Percentiles rank a stretch among this genome's conserved stretches.
Conservation (phyloP, 1,284 basidiomycete genomes). For the Xerocomus nothofagi region DNA sequence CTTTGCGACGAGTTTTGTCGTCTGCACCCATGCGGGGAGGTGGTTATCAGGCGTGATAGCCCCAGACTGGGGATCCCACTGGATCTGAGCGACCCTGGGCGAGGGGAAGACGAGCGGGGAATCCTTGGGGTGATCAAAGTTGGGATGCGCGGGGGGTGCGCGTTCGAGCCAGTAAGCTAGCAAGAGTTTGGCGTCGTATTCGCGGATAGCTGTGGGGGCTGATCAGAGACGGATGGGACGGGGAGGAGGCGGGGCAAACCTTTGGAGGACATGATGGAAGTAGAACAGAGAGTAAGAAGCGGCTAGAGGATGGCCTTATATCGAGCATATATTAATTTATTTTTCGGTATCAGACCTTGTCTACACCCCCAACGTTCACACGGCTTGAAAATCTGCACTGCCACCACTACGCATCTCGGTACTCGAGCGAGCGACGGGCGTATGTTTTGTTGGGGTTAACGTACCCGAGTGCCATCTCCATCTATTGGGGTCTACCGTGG, state of each 20-base stretch:
- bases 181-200: constrained; percentile 94
- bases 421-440: too few species aligned
- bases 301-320: constrained; percentile 18
- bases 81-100: constrained; percentile 77
- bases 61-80: constrained; percentile 84
- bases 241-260: constrained; percentile 32
- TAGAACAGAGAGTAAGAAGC: constrained; percentile 6
- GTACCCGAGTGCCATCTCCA: too few species aligned
- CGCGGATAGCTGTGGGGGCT: constrained; percentile 72
- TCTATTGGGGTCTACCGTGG: too few species aligned
- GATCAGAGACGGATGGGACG: constrained; percentile 2
- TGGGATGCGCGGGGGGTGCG: constrained; percentile 62
- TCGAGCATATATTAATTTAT: constrained; percentile 24
- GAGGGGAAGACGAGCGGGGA: constrained; percentile 67
- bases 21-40: constrained; percentile 85
- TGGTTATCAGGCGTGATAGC: constrained; percentile 77
- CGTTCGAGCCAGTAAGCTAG: constrained; percentile 93
- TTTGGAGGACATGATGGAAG: constrained; percentile 51
- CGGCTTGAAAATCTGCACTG: constrained; percentile 30
- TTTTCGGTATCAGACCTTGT: constrained; percentile 30
- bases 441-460: too few species aligned
- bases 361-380: constrained; percentile 31
- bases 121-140: constrained; percentile 40
- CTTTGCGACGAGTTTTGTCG: constrained; percentile 88
- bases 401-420: constrained; percentile 22